Conservation (phyloP, 495 filamentous ascomycete species). For the Tuber microsphaerosporum region DNA sequence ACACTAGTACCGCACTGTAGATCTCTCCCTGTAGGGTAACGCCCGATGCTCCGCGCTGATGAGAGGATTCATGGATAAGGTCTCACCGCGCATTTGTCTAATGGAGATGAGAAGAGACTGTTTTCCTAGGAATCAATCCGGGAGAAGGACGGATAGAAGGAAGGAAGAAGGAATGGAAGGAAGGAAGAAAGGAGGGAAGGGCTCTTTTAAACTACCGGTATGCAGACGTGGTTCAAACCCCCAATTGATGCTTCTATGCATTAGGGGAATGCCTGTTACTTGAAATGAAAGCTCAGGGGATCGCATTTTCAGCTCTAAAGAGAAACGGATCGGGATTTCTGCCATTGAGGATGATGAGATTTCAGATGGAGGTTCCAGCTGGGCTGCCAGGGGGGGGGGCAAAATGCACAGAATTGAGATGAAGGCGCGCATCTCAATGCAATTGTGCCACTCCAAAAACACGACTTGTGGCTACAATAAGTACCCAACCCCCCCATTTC, state of each 20-base stretch:
- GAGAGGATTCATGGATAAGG: background rate
- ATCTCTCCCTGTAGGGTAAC: background rate
- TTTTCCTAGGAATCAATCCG: background rate
- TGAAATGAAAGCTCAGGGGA: background rate
- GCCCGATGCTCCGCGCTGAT: background rate
- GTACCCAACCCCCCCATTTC: conserved; percentile 1
- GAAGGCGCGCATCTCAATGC: background rate
- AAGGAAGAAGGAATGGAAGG: background rate
- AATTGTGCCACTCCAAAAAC: background rate
- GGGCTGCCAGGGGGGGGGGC: background rate
- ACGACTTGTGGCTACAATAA: conserved; percentile 1
- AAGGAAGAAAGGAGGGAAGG: background rate
- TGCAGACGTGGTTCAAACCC: background rate
- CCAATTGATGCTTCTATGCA: background rate
- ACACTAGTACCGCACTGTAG: too few relatives aligned
- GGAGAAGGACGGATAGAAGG: background rate
- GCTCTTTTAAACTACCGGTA: background rate
- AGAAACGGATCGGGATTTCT: background rate
- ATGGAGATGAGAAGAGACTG: background rate
- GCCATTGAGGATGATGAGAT: background rate
- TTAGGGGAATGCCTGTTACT: background rate
- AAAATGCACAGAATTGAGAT: background rate
- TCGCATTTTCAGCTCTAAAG: background rate
- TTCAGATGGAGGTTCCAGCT: background rate
- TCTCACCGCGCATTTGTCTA: background rate